Conservation (phyloP, 495 filamentous ascomycete genomes). For the Astrothelium subdiscretum region DNA sequence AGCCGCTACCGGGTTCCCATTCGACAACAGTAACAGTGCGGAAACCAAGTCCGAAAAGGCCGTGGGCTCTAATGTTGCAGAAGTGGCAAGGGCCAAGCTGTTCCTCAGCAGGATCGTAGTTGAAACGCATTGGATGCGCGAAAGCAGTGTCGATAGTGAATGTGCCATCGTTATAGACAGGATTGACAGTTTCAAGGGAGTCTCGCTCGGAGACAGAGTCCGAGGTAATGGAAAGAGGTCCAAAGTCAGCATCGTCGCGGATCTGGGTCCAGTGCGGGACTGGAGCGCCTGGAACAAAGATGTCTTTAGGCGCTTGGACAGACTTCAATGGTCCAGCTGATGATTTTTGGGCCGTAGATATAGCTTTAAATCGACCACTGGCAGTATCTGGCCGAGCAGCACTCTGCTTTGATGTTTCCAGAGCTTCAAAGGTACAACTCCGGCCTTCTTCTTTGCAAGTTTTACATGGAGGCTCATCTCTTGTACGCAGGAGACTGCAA, state of each 20-base stretch:
- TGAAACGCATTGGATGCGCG: conserved; percentile 33
- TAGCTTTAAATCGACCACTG: neutral
- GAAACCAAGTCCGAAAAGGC: conserved; percentile 29
- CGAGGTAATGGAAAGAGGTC: neutral
- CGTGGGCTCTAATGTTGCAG: conserved; percentile 27
- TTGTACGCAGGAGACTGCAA: neutral
- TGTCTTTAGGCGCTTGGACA: neutral
- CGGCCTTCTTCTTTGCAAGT: neutral
- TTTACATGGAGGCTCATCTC: neutral
- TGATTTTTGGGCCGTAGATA: neutral
- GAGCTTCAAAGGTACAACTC: neutral
- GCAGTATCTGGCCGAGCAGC: neutral
- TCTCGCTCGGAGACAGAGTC: neutral
- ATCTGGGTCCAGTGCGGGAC: neutral
- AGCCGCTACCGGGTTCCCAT: conserved; percentile 18
- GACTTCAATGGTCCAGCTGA: neutral
- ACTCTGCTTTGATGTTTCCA: neutral
- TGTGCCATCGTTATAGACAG: neutral
- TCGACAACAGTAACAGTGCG: conserved; percentile 24
- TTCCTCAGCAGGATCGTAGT: conserved; percentile 18
- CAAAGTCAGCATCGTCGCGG: neutral
- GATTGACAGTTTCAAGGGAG: no score
- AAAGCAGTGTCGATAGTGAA: conserved; percentile 25
- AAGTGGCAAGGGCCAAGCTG: conserved; percentile 29
- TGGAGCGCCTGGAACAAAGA: neutral